phyloP scores from a whole-genome alignment of 106 monocot genomes.

The Dactylorhiza incarnata region DNA sequence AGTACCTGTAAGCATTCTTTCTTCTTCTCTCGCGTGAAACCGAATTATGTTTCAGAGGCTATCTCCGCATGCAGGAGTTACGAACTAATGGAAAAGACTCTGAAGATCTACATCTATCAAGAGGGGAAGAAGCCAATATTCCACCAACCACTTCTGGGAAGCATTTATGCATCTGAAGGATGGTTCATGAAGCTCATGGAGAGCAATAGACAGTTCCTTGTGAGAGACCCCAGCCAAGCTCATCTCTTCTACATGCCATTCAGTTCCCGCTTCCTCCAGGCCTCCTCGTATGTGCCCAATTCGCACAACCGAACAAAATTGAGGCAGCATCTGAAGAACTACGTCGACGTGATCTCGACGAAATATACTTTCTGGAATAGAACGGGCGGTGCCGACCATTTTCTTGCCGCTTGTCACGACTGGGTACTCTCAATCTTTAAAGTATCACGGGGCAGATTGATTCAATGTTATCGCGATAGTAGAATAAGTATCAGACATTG shows the following conservation, averaged over 20 bases:
- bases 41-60: not conserved
- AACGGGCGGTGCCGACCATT: conserved; percentile 46
- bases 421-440: conserved; percentile 26
- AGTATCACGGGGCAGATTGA: not conserved
- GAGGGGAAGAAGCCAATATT: conserved; percentile 39
- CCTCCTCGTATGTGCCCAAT: conserved; percentile 22
- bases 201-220: conserved; percentile 15
- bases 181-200: conserved; percentile 64
- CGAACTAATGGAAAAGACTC: conserved; percentile 41
- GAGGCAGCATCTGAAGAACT: conserved; percentile 16
- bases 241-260: conserved; percentile 53
- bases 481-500: too few species aligned
- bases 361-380: conserved; percentile 62
- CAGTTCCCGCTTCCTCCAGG: conserved; percentile 30
- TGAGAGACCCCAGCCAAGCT: conserved; percentile 30
- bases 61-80: conserved; percentile 34
- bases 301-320: conserved; percentile 21
- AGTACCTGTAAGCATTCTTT: not conserved
- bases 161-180: conserved; percentile 59
- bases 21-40: not conserved
- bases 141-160: conserved; percentile 35
- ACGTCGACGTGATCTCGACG: conserved; percentile 25
- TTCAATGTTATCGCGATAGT: too few species aligned
- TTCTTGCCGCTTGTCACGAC: conserved; percentile 47
- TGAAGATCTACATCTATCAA: conserved; percentile 50